Evolutionary conservation across 2,329 filamentous ascomycete genomes (phyloP), one percentile per base, ranked within the genome.

Genomic region (Beauveria medogensis): DNA sequence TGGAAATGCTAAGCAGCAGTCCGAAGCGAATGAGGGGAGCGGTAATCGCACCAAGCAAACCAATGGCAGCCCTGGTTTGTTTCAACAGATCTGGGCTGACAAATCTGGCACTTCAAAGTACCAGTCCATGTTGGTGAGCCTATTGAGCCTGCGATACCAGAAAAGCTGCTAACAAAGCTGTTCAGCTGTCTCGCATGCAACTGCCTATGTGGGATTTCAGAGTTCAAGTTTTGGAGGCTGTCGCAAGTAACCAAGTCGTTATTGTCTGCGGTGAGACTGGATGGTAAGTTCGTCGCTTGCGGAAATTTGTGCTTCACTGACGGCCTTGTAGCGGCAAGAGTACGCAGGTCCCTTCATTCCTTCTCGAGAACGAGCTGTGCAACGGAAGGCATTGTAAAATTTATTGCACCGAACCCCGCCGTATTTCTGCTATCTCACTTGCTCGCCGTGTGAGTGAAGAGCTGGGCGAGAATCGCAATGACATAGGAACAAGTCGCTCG

Each of bases 261-360:
- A 97, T 99, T 63, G 84, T 99, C 34, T 97, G 93, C 71, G 94
- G 94, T 71, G 94, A 99, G 75, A 99, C 94, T 3, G 94, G 94
- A 66, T 97, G 89, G 81, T 83, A 78, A 67, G 73, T 50, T 7
- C 20, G 20, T 16, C 34, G 5, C 22, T 18, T 10, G 6, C 22
- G 22, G 18, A 52, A 8, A 22, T 10, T 10, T 26, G 55, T 24
- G 16, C n/a, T 28, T 30, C 48, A 58, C 67, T 76, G 55, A 72
- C 57, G 16, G 10, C 47, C 60, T 37, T 14, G 64, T 55, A 80
- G 87, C 71, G 94, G 94, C 65, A 99, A 99, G 78, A 97, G 92
- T 73, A 99, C 94, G 0, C 94, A 99, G 69, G 89, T 97, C n/a
- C 94, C 94, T 5, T 88, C 92, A 0, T 97, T 95, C 70, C 84